Evolutionary conservation across 192 early-diverging fungal species (phyloP), one percentile per base, ranked within the genome.

Genomic region (Umbelopsis sp.): DNA sequence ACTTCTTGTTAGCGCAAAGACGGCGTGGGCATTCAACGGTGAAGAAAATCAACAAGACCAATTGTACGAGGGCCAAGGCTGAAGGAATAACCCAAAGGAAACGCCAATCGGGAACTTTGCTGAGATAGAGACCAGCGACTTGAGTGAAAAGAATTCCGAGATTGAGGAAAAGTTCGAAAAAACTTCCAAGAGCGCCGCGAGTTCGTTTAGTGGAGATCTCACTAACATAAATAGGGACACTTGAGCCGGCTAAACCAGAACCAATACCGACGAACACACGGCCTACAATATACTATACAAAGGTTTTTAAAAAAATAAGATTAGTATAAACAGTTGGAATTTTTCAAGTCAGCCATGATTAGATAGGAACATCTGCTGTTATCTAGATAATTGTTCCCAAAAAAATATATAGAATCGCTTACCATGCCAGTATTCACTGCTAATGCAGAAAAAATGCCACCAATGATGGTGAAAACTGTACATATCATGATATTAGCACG

Each of bases 11-110:
- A 11, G 77, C 71, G 48, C 78, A 80, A 52, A 92, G 79, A 48
- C 81, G 89, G 18, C 84, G 82, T 11, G 94, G 94, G 44, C 88
- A 91, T 77, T 96, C 94, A 16, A 91, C 89, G 41, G 88, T 86
- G 46, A 91, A 82, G 7, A 85, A 81, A 20, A 58, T 33, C 4
- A 95, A 76, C 46, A 93, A 73, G 8, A 88, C 22, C 0, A 83
- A 61, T 67, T 95, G 92, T 0, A 90, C 12, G 9, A 91, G 49
- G 15, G 85, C 81, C n/a, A 91, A 71, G 2, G 81, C 81, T 0
- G 80, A 80, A 8, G 83, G 84, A 25, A 88, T 75, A 2, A 85
- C 75, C 64, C 93, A 85, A 55, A 94, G 84, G 12, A 85, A 55
- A 37, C 94, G 82, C 94, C 94, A 95, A 15, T 79, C 76, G 2